These are phyloP conservation scores for Boletellus sp. DNA, from an alignment of 768 basidiomycete genomes.

Conservation along the genomic window DNA sequence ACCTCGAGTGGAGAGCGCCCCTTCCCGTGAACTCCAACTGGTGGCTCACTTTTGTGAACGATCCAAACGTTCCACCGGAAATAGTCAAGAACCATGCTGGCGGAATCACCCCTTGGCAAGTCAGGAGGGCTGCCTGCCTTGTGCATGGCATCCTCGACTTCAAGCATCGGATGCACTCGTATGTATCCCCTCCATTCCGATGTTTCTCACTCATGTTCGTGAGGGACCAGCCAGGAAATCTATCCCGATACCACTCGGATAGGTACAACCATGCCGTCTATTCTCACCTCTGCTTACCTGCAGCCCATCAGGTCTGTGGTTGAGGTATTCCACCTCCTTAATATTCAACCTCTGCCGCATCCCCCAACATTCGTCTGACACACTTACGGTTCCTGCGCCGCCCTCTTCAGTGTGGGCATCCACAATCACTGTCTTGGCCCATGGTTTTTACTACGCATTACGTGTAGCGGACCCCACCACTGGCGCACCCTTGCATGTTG, in stretches of 20 bases:
- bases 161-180: conserved; percentile 64
- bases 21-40: conserved; percentile 90
- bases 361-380: conserved; percentile 65
- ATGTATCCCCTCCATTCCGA: conserved; percentile 23
- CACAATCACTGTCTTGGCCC: conserved; percentile 62
- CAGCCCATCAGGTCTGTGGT: conserved; percentile 51
- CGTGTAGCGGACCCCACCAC: conserved; percentile 46
- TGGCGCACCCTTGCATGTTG: conserved; percentile 32
- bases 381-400: conserved; percentile 43
- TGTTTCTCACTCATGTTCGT: conserved; percentile 7
- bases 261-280: conserved; percentile 38
- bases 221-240: conserved; percentile 53
- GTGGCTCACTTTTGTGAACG: conserved; percentile 88
- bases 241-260: conserved; percentile 69
- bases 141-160: conserved; percentile 68
- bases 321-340: conserved; percentile 50
- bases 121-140: conserved; percentile 81
- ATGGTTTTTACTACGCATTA: conserved; percentile 78
- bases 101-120: conserved; percentile 75
- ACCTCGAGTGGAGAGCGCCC: conserved; percentile 84
- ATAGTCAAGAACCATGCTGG: conserved; percentile 25
- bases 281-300: not conserved
- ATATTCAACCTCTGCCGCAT: conserved; percentile 80
- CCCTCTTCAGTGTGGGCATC: conserved; percentile 42
- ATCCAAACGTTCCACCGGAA: conserved; percentile 52